A percentile compares a stretch with the other conserved stretches of the same genome.
These are phyloP conservation scores for Thielaviopsis punctulata DNA, from an alignment of 2,329 filamentous ascomycete genomes.

Conservation along the genomic window DNA sequence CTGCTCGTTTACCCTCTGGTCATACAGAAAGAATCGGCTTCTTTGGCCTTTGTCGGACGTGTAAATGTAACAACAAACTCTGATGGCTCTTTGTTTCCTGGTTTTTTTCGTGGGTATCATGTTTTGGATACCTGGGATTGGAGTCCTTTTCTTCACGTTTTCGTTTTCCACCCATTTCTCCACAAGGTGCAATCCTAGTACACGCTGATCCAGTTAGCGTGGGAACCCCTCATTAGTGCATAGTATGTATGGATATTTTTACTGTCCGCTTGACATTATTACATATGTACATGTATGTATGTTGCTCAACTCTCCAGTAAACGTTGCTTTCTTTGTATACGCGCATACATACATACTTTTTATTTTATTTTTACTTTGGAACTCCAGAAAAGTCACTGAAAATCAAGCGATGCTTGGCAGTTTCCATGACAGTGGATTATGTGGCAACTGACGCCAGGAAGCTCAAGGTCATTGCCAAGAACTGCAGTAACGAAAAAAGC, in stretches of 20 bases:
- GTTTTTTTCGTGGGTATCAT: neutral
- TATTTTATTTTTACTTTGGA: neutral
- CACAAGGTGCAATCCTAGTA: neutral
- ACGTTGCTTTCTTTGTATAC: too few relatives aligned
- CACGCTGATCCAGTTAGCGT: neutral
- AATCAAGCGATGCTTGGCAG: neutral
- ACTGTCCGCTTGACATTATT: too few relatives aligned
- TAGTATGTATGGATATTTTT: too few relatives aligned
- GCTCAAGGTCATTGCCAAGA: neutral
- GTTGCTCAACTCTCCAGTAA: too few relatives aligned
- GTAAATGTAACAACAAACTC: neutral
- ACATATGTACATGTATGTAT: too few relatives aligned
- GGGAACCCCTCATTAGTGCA: too few relatives aligned
- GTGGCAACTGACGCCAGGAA: neutral
- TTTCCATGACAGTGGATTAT: neutral
- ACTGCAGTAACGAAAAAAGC: neutral
- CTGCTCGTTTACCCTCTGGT: too few relatives aligned
- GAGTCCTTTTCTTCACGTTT: neutral
- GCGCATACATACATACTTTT: too few relatives aligned
- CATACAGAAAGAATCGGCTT: too few relatives aligned
- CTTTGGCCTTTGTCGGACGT: too few relatives aligned
- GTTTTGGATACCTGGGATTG: neutral
- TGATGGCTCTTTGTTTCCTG: neutral
- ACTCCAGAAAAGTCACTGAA: neutral
- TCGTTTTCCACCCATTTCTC: neutral